Conservation (phyloP, 164 flowering plant genomes). For the Umbellularia californica region DNA sequence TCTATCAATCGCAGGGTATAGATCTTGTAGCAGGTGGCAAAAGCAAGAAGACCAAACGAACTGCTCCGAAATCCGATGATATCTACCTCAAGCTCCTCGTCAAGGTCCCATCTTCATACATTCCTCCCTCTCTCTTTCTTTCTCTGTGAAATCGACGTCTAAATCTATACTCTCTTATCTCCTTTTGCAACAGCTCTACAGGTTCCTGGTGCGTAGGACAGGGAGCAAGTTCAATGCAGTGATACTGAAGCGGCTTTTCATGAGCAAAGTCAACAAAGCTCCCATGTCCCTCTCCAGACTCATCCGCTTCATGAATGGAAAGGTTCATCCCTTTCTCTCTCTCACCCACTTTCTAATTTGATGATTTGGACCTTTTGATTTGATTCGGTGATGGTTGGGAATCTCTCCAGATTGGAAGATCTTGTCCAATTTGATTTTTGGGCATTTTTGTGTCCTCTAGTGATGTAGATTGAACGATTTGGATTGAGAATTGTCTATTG, state of each 20-base stretch:
- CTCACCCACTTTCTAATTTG: neutral
- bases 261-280: conserved; percentile 57
- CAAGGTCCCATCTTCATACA: conserved; percentile 6
- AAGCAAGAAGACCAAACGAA: conserved; percentile 14
- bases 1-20: conserved; percentile 5
- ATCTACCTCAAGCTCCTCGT: conserved; percentile 14
- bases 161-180: neutral
- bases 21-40: conserved; percentile 34
- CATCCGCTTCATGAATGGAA: conserved; percentile 42
- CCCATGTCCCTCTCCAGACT: conserved; percentile 51
- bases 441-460: neutral
- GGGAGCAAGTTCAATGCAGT: conserved; percentile 62
- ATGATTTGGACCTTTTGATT: neutral
- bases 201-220: conserved; percentile 58
- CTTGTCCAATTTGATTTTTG: neutral
- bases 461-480: neutral
- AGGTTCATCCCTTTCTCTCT: conserved; percentile 27
- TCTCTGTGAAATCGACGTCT: neutral
- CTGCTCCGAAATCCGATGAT: conserved; percentile 15
- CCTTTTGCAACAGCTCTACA: conserved; percentile 35
- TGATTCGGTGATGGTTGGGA: neutral
- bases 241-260: conserved; percentile 55
- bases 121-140: neutral
- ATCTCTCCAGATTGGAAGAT: neutral
- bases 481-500: neutral